Base-by-base conservation (phyloP, 176 grass and related monocot genomes). In the Chloris gayana region DNA sequence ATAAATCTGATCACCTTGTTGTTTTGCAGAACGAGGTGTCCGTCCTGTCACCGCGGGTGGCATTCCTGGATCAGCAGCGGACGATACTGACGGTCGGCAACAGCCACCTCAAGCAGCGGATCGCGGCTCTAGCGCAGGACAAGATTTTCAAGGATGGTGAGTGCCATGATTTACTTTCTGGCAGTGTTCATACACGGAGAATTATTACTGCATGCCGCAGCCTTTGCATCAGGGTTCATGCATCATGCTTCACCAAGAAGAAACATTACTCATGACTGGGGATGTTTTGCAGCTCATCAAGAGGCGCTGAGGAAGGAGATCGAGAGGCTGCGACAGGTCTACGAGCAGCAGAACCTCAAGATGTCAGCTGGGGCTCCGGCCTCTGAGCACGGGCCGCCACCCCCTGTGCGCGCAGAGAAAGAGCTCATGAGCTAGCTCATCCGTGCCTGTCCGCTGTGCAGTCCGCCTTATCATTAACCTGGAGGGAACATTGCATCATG, bases 41-140 rank as follows among this genome's bases (percentile, higher is more conserved):
- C 2, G 86, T 88, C n/a, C 80, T 99, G 60, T 99, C 97, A 72
- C 97, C 97, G 1, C 84, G 91, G 60, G 93, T 99, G 61, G 93
- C 87, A 0, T 99, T 96, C 32, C 87, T 99, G 27, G 97, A 99
- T 70, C 97, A 93, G 79, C 97, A 99, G 79, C 82, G 97, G 25
- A 91, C 97, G 24, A 78, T 99, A 25, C 92, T 99, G 47, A 93
- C 87, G 25, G 91, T 99, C 61, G 97, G 97, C 70, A 99, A 99
- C 31, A 96, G 93, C 88, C 97, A 96, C 94, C 93, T 99, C 76
- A 99, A 93, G 82, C 97, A 99, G 81, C 85, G 97, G 44, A 99
- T 99, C 38, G 97, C 97, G 18, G 97, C 93, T 25, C 93, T 99
- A 0, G 97, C 90, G 1, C 97, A 99, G 81, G 97, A 99, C 77